phyloP scores from a whole-genome alignment of 306 rosid genomes.

The Erythrophleum fordii region DNA sequence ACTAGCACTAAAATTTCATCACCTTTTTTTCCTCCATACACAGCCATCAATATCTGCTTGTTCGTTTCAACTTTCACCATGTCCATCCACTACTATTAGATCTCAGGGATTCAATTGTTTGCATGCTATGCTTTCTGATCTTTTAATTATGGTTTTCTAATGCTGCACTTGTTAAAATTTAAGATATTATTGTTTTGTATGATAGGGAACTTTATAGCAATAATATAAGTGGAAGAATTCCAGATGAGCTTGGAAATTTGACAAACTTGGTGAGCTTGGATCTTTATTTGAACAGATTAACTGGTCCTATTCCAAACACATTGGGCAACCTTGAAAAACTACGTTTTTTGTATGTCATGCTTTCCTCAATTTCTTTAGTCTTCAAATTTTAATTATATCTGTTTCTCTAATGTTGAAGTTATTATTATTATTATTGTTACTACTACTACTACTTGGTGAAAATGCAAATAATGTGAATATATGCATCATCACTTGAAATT shows the following conservation, averaged over 20 bases:
- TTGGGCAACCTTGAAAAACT: conserved; percentile 1
- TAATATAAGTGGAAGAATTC: neutral
- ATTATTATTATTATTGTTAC: neutral
- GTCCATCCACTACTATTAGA: neutral
- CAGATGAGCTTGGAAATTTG: neutral
- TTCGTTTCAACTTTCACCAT: neutral
- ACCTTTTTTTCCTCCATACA: neutral
- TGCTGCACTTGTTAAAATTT: neutral
- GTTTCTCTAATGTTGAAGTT: neutral
- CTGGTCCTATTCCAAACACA: neutral
- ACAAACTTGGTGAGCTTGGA: conserved; percentile 12
- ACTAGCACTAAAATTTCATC: neutral
- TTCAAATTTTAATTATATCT: neutral
- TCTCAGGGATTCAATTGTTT: neutral
- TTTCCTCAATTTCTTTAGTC: neutral
- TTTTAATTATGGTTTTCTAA: neutral
- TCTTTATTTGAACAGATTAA: neutral
- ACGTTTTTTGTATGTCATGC: conserved; percentile 6
- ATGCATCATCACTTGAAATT: neutral
- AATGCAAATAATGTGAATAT: neutral
- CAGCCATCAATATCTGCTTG: neutral
- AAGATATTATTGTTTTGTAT: neutral
- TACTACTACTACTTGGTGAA: too few relatives aligned
- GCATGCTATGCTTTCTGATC: neutral
- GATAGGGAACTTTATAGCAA: neutral